Base-by-base conservation (phyloP, 2,329 filamentous ascomycete genomes). In the Thermoascus crustaceus region DNA sequence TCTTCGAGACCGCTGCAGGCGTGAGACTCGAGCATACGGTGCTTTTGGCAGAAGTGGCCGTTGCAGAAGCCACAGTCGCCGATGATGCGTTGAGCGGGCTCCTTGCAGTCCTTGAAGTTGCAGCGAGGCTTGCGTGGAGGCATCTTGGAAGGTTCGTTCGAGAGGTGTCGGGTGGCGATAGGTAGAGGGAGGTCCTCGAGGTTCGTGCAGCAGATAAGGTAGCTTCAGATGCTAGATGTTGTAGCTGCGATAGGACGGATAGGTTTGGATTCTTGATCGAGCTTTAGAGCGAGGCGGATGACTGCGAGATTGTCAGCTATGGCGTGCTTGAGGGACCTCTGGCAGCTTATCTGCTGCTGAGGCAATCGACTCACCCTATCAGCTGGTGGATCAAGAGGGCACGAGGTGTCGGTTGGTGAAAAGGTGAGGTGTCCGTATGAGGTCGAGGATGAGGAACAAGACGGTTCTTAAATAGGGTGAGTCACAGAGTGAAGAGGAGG, bases 21-120 rank as follows among this genome's bases (percentile, higher is more conserved):
- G 68, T 98, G 91, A 51, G 89, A 85, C 65, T 98, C 91, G 45
- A 96, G 67, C 67, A 96, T 75, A 38, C 91, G 76, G 67, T 98
- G 91, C 69, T 87, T 94, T 52, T 85, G 85, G 67, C 91, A 98
- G 71, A 85, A 96, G 60, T 93, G 85, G 30, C 88, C 87, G 37
- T 82, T 73, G 70, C 91, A 98, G 72, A 96, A 96, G 42, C 80
- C 82, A 67, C 91, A 98, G 69, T 96, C 89, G 36, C 91, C 91
- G 40, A 95, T 85, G 54, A 98, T 95, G 47, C 85, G 82, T 64
- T 95, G 88, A 10, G 87, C 88, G 19, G 76, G 75, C 51, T 86
- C 80, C 58, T 79, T 85, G 78, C 91, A 96, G 50, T 87, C 80
- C 66, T 89, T 88, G 69, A 85, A 87, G 46, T 74, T 82, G 72